Conservation (phyloP, 2,329 filamentous ascomycete genomes). For the Diaporthe sp. region DNA sequence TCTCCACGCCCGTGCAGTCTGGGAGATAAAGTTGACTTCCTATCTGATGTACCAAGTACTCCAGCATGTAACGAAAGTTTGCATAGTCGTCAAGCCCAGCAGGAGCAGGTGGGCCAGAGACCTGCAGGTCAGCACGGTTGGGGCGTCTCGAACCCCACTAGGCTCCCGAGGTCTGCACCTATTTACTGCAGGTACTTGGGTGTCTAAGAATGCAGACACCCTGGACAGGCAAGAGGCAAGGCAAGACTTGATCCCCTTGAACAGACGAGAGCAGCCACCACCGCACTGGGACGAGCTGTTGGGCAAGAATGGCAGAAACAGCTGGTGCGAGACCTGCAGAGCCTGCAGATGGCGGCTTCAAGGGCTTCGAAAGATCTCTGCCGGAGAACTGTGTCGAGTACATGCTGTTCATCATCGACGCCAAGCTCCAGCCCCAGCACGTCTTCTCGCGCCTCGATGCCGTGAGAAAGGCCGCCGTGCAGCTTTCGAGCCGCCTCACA, state of each 20-base stretch:
- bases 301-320: neutral
- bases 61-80: too few species aligned
- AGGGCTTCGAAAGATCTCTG: slow-evolving; percentile 57
- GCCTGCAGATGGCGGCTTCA: slow-evolving; percentile 45
- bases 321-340: slow-evolving; percentile 38
- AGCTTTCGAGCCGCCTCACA: slow-evolving; percentile 74
- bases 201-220: too few species aligned
- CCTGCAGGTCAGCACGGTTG: too few species aligned
- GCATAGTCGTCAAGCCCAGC: neutral
- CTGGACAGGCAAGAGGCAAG: neutral
- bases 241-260: neutral
- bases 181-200: neutral
- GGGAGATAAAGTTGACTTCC: too few species aligned
- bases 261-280: neutral
- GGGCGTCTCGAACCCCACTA: neutral
- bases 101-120: too few species aligned
- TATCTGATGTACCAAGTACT: too few species aligned
- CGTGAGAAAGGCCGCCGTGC: slow-evolving; percentile 76
- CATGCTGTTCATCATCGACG: slow-evolving; percentile 78
- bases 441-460: slow-evolving; percentile 76
- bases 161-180: too few species aligned
- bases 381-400: slow-evolving; percentile 92
- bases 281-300: neutral
- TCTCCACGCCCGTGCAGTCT: neutral
- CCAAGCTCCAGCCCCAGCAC: slow-evolving; percentile 66